Evolutionary conservation across 169 alveolate species (phyloP), one percentile per base, ranked within the genome.

Genomic region (Condylostoma magnum): DNA sequence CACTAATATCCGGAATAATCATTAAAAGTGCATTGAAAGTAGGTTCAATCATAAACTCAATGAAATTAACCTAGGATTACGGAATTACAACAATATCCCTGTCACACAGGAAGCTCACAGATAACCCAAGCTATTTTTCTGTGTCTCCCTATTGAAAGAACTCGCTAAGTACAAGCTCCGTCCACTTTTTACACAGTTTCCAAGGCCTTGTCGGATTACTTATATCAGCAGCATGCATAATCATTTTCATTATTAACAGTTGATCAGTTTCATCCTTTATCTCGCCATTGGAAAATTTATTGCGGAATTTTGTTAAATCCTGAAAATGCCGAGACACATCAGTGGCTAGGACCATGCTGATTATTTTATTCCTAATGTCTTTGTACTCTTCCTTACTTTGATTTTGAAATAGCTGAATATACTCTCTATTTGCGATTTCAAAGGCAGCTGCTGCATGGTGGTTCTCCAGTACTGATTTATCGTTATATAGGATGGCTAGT

Each of bases 141-240:
- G 60, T 54, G 58, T 89, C 95, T 12, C 95, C 96, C 79, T 87
- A 83, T 18, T 30, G 30, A 66, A 87, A 91, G 67, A 91, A 87
- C 73, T 91, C 96, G 27, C 66, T 83, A 76, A 69, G 78, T 5
- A 83, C 71, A 22, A 66, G 55, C 41, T 75, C 83, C 2, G 93
- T 77, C 94, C 95, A 90, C 31, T 68, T 52, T 15, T 55, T 20
- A 53, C 79, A 72, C 6, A 84, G 55, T 27, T 79, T 81, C 33
- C 58, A 84, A 8, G 78, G 77, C 38, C 85, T 84, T 1, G 81
- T 70, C 0, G 92, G 87, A 60, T 86, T 83, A 6, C 84, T 71
- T 38, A 86, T 77, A 70, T 90, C 93, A 52, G 92, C 87, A 30
- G 89, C 65, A 55, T 90, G 93, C 77, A 90, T 54, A 20, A 83